These are phyloP conservation scores for Penicillium cosmopolitanum DNA, from an alignment of 495 filamentous ascomycete genomes.

Conservation along the genomic window DNA sequence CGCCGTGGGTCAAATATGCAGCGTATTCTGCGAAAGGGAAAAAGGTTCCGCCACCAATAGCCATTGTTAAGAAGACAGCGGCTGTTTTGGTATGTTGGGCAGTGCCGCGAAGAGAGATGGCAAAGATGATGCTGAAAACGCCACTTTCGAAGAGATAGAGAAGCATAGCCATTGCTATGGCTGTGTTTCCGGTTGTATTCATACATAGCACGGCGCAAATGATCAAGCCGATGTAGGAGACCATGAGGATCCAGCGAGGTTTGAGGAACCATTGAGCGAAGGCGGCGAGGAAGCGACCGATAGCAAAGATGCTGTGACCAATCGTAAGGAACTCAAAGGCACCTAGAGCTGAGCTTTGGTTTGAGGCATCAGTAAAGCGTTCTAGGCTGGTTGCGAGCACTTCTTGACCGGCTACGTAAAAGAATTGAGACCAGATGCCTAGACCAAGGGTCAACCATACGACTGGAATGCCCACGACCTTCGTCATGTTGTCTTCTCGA, in stretches of 20 bases:
- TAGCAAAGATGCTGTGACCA: slow-evolving; percentile 63
- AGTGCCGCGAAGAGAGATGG: slow-evolving; percentile 61
- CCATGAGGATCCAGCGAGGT: slow-evolving; percentile 64
- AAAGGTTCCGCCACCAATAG: slow-evolving; percentile 59
- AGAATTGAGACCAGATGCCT: slow-evolving; percentile 62
- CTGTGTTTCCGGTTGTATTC: slow-evolving; percentile 49
- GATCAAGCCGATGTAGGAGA: slow-evolving; percentile 59
- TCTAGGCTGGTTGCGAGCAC: slow-evolving; percentile 51
- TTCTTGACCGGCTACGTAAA: slow-evolving; percentile 71
- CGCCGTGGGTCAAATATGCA: slow-evolving; percentile 40
- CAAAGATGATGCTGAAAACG: slow-evolving; percentile 66
- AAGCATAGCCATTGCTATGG: slow-evolving; percentile 55
- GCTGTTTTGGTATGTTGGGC: slow-evolving; percentile 64
- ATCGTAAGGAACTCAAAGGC: slow-evolving; percentile 54
- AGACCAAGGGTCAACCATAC: slow-evolving; percentile 61
- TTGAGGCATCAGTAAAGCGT: slow-evolving; percentile 40
- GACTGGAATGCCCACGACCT: slow-evolving; percentile 48
- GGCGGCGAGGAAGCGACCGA: slow-evolving; percentile 65
- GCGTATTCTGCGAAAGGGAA: slow-evolving; percentile 59
- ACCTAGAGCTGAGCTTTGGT: slow-evolving; percentile 33
- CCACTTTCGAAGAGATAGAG: slow-evolving; percentile 65
- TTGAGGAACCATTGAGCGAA: slow-evolving; percentile 58
- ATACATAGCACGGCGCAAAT: slow-evolving; percentile 59
- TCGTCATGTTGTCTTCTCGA: slow-evolving; percentile 53
- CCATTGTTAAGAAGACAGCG: slow-evolving; percentile 54